Evolutionary conservation across 148 eudicot species (phyloP), one percentile per base, ranked within the genome.

Genomic region (Nepenthes gracilis): DNA sequence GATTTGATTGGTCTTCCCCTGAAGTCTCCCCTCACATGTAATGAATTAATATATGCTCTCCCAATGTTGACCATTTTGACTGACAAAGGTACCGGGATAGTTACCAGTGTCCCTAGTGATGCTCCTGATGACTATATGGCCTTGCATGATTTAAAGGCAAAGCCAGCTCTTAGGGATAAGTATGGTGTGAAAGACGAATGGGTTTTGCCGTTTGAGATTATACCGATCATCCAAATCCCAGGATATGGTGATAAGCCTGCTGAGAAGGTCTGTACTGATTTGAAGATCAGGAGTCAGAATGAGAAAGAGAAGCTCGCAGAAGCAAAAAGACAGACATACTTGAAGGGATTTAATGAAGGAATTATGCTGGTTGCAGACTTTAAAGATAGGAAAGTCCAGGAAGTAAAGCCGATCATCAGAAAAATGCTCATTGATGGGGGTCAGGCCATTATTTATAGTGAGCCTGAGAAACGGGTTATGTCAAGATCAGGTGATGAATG

Each of bases 401-500:
- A 91, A 32, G 96, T 88, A 2, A 87, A 91, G 67, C 78, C 68
- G 61, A 72, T 79, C 67, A 89, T 91, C 58, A 78, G 80, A 70
- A 71, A 55, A 67, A 85, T 76, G 74, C 85, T 91, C 36, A 43
- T 91, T 35, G 97, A 85, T 74, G 47, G 37, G 33, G 86, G 81
- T 5, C 84, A 79, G 65, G 95, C 92, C 68, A 81, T 90, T 37
- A 67, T 81, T 47, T 91, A 91, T 43, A 91, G 97, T 69, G 97
- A 91, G 74, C 97, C 97, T 9, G 97, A 91, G 83, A 91, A 91
- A 68, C 80, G 74, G 65, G 97, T 87, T 33, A 83, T 85, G 83
- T 91, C 97, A 53, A 78, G 97, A 72, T 91, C 97, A 14, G 97
- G 97, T 12, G 97, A 90, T 69, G 95, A 90, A 69, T 90, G 97